Conservation (phyloP, 805 yeast genomes). For the Komagataella pseudopastoris region DNA sequence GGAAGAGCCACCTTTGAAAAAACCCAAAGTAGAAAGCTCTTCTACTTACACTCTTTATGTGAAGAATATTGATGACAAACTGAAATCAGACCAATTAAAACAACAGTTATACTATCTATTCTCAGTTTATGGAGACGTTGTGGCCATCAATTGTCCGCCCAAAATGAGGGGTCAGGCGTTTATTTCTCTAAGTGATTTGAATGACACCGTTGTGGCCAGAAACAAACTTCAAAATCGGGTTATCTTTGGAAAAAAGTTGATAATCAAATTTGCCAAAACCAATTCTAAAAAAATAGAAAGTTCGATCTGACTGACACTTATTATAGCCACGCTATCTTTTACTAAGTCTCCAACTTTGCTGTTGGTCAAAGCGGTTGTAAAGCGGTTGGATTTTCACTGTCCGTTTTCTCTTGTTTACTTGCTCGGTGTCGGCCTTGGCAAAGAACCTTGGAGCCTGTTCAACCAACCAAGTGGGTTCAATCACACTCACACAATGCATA, state of each 20-base stretch:
- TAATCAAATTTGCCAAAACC: conserved; percentile 26
- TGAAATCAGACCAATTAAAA: conserved; percentile 28
- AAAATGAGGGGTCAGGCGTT: conserved; percentile 58
- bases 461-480: conserved; percentile 72
- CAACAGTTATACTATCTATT: conserved; percentile 45
- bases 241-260: conserved; percentile 40
- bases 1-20: neutral
- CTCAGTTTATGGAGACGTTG: conserved; percentile 51
- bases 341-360: conserved; percentile 70
- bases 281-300: conserved; percentile 14
- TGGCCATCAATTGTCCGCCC: conserved; percentile 26
- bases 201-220: conserved; percentile 38
- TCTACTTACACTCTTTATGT: conserved; percentile 35
- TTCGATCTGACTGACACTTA: neutral
- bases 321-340: conserved; percentile 13
- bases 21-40: neutral
- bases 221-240: conserved; percentile 28
- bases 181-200: conserved; percentile 32
- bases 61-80: conserved; percentile 44
- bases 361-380: conserved; percentile 41
- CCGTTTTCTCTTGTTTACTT: conserved; percentile 35
- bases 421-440: conserved; percentile 40
- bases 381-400: conserved; percentile 64
- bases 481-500: conserved; percentile 78
- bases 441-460: conserved; percentile 65